A percentile compares a stretch with the other conserved stretches of the same genome.
These are phyloP conservation scores for Lecanosticta acicola DNA, from an alignment of 2,329 filamentous ascomycete species.

Conservation along the genomic window DNA sequence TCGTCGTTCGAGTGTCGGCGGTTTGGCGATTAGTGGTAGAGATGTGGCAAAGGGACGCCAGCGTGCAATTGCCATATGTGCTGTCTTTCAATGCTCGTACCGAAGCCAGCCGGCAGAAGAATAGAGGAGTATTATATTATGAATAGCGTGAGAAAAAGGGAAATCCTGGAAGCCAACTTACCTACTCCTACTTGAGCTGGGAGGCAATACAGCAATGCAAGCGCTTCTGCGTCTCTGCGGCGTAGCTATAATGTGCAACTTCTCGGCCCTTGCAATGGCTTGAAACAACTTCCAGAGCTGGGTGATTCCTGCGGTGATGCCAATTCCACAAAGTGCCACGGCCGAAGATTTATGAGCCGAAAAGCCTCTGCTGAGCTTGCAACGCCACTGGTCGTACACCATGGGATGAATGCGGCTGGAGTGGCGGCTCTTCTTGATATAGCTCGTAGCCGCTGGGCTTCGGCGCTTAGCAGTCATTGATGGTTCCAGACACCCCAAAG, in stretches of 20 bases:
- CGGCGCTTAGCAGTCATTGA: constrained; percentile 5
- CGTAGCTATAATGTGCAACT: constrained; percentile 1
- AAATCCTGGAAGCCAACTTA: neutral
- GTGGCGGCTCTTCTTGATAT: neutral
- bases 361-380: neutral
- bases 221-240: constrained; percentile 8
- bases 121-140: neutral
- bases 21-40: neutral
- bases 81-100: neutral
- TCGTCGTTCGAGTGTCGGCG: neutral
- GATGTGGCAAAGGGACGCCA: neutral
- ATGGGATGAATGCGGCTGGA: neutral
- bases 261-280: neutral
- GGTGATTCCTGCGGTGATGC: too few species aligned
- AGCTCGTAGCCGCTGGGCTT: constrained; percentile 1
- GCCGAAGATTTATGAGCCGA: neutral
- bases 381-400: neutral
- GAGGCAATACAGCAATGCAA: neutral
- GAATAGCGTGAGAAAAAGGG: neutral
- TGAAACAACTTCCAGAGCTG: constrained; percentile 7
- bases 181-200: neutral
- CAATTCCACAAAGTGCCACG: neutral
- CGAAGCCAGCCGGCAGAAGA: neutral
- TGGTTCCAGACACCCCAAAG: neutral
- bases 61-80: neutral